Evolutionary conservation across 805 yeast genomes (phyloP), one percentile per base, ranked within the genome.

Genomic region (Saccharomycopsis fibuligera): DNA sequence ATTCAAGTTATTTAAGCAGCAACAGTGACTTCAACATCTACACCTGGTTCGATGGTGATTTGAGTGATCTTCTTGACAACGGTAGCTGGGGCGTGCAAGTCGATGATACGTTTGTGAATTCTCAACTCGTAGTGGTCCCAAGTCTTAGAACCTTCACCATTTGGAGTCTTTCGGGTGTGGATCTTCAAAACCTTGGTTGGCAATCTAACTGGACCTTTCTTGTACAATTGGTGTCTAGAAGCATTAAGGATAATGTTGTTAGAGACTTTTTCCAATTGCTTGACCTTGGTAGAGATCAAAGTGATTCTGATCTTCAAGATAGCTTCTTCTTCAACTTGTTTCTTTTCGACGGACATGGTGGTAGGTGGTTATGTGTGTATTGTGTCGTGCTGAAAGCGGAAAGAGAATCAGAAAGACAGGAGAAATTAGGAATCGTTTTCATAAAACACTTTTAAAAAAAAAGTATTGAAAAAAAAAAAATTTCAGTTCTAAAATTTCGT

Each of bases 71-170:
- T 86, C 86, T 86, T 89, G 74, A 91, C 96, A 62, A 81, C 73
- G 59, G 79, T 76, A 68, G 96, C 87, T 74, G 97, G 96, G 61
- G 98, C 96, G 76, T 86, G 91, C 74, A 93, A 82, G 79, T 90
- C 96, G 69, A 93, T 88, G 75, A 88, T 85, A 79, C 99, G 90
- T 95, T 93, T 93, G 96, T 93, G 99, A 82, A 93, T 89, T 86
- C 97, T 91, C 96, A 93, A 86, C 82, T 93, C 99, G 76, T 83
- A 93, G 67, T 95, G 79, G 73, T 93, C 99, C 97, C 97, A 93
- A 68, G 99, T 93, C 91, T 93, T 93, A 66, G 99, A 93, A 93
- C 99, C 99, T 81, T 93, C 97, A 93, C 99, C 99, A 76, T 95
- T 95, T 69, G 99, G 99, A 70, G 99, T 86, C 90, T 93, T 93